Evolutionary conservation across 768 basidiomycete genomes (phyloP).

Genomic region (Hydnomerulius pinastri): DNA sequence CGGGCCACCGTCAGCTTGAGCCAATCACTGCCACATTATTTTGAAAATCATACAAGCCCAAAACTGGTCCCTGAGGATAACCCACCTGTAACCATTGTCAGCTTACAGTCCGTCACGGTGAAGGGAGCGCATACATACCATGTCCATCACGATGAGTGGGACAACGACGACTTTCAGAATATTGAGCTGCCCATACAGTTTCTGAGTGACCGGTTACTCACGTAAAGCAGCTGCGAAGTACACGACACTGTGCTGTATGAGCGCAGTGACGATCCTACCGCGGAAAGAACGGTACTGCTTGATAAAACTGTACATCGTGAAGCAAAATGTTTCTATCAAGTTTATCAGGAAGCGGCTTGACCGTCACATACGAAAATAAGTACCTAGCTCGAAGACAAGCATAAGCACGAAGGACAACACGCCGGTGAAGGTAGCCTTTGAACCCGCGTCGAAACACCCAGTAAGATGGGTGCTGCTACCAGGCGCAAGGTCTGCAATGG

Average conservation of each 20-base stretch:
- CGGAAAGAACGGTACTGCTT: neutral
- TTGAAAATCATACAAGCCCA: neutral
- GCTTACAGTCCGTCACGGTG: neutral
- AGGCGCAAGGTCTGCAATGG: neutral
- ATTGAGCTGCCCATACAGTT: neutral
- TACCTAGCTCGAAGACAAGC: neutral
- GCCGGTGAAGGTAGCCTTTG: neutral
- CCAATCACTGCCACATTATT: neutral
- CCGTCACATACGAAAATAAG: neutral
- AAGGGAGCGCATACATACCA: neutral
- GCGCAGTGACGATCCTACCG: neutral
- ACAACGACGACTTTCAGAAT: neutral
- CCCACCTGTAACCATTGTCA: neutral
- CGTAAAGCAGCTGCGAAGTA: neutral
- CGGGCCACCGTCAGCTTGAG: neutral
- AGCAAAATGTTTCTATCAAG: neutral
- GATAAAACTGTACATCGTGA: neutral
- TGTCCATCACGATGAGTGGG: neutral
- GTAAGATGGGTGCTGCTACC: neutral
- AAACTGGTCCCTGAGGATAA: neutral
- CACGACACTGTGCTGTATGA: neutral
- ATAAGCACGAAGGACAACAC: neutral
- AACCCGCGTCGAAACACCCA: neutral
- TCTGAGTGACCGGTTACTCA: neutral
- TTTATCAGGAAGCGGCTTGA: neutral